These are phyloP conservation scores for Phytophthora pisi DNA, from an alignment of 352 stramenopile species.

Conservation along the genomic window DNA sequence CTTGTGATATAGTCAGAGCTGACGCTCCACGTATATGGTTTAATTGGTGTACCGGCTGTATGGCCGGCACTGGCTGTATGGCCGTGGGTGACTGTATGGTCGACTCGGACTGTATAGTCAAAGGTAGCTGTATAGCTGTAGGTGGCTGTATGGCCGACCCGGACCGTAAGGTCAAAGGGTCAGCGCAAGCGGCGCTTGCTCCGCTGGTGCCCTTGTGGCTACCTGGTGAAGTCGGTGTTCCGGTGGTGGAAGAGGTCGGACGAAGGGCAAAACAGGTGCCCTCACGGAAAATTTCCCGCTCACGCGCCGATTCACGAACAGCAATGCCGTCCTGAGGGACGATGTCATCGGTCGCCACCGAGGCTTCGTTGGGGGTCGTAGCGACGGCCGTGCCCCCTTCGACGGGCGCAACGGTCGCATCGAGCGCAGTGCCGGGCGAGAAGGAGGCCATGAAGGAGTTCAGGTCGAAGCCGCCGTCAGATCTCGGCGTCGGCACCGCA, in stretches of 20 bases:
- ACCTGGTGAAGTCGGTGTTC: too few species aligned
- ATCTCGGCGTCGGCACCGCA: too few species aligned
- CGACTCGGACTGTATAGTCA: constrained; percentile 12
- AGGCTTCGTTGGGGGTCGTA: too few species aligned
- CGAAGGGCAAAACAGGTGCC: too few species aligned
- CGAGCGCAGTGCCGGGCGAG: neutral
- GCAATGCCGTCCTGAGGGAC: too few species aligned
- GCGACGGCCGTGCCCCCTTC: too few species aligned
- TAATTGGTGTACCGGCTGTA: constrained; percentile 5
- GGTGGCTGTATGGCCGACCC: constrained; percentile 14
- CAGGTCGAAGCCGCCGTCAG: constrained; percentile 6
- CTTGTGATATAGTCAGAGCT: neutral
- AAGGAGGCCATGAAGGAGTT: constrained; percentile 9
- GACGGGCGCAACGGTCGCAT: neutral
- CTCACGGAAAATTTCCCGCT: too few species aligned
- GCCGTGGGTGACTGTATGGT: constrained; percentile 13
- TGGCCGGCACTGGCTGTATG: constrained; percentile 11
- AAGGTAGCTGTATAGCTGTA: constrained; percentile 2
- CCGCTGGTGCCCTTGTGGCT: too few species aligned
- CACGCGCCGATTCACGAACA: too few species aligned
- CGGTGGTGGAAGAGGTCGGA: too few species aligned
- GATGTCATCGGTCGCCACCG: too few species aligned
- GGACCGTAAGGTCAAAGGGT: constrained; percentile 5
- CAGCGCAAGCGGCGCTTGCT: too few species aligned
- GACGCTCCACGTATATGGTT: neutral